Evolutionary conservation across 768 basidiomycete species (phyloP), one percentile per base, ranked within the genome.

Genomic region (Cystofilobasidium bisporidii): DNA sequence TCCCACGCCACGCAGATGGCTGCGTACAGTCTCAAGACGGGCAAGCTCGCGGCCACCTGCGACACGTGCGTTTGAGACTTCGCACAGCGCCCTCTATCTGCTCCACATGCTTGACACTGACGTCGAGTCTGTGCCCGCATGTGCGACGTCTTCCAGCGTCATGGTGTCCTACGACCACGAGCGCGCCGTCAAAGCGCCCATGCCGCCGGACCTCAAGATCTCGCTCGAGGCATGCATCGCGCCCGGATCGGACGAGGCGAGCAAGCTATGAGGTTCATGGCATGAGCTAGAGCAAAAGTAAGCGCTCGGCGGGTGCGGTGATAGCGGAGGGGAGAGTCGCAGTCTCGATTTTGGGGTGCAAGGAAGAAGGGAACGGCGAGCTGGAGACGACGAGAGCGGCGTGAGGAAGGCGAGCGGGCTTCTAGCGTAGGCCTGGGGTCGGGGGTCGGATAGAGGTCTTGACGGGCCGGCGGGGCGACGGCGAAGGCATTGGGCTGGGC

Each of bases 111-210:
- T 2, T 38, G n/a, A 3, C 33, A 14, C 61, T 36, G 18, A 26
- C n/a, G 14, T 3, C n/a, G n/a, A n/a, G 20, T 24, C 43, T 30
- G n/a, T 36, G 36, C 36, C 24, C 38, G 15, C 36, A 3, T 12
- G n/a, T 45, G 10, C 57, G 10, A 30, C 26, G 28, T 36, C 48
- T 58, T 14, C 15, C 32, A 66, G 65, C 15, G 65, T 59, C 20
- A 32, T 50, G 30, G 57, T 66, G 26, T 38, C 58, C 20, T 66
- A 66, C 65, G 65, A 66, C 30, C 65, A 66, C 50, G 58, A 60
- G n/a, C 30, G 47, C 24, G 30, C 26, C 15, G 38, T 24, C 10
- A 66, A 66, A 28, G 59, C 57, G 9, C 45, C 57, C 15, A 17
- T 66, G 28, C 36, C 65, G 18, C 56, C 57, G 1, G 55, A 47